phyloP scores from a whole-genome alignment of 2,329 filamentous ascomycete species.

The Apiospora kogelbergensis region DNA sequence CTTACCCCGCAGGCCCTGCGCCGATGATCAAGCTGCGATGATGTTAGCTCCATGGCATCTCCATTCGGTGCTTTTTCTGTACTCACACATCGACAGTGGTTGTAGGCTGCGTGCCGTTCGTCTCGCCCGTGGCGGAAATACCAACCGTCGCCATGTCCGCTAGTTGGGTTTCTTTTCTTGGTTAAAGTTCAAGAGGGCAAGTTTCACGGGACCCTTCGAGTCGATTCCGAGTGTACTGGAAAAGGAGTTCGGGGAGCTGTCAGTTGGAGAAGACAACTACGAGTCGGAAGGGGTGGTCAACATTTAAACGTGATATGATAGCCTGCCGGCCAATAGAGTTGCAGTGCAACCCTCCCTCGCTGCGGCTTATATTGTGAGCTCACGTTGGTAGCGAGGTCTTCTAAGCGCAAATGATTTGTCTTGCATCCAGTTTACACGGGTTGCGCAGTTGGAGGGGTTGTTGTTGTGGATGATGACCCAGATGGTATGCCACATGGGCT shows the following conservation, averaged over 20 bases:
- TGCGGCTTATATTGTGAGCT: neutral
- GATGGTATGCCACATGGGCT: neutral
- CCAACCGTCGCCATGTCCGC: neutral
- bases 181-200: neutral
- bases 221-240: neutral
- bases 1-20: slow-evolving; percentile 10
- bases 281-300: neutral
- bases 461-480: neutral
- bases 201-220: neutral
- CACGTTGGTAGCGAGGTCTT: neutral
- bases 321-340: neutral
- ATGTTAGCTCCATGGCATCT: neutral
- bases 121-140: neutral
- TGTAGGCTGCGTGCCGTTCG: neutral
- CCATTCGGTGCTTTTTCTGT: neutral
- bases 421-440: neutral
- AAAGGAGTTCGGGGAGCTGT: neutral
- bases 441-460: neutral
- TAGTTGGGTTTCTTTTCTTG: neutral
- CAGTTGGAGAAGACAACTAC: neutral
- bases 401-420: neutral
- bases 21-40: neutral
- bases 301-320: neutral
- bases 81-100: slow-evolving; percentile 8
- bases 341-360: neutral